phyloP scores from a whole-genome alignment of 345 rosid species.

The Mercurialis annua region DNA sequence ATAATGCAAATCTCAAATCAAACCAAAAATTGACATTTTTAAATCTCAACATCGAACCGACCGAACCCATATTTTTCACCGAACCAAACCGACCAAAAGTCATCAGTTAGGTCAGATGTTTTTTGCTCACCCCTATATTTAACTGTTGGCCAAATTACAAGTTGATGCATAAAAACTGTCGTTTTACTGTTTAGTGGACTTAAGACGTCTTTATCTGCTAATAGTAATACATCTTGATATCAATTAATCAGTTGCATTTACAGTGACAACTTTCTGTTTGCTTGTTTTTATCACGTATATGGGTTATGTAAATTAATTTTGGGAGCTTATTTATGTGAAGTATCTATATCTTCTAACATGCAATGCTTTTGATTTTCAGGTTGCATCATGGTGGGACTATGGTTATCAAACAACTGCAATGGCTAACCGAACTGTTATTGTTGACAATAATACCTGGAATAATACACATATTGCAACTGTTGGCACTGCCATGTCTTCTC shows the following conservation, averaged over 20 bases:
- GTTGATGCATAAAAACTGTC: not conserved
- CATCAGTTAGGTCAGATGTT: too few species aligned
- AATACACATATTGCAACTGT: conserved; percentile 99
- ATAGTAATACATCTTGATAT: not conserved
- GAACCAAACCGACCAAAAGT: too few species aligned
- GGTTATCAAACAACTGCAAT: conserved; percentile 99
- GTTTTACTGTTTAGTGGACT: not conserved
- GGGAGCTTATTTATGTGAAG: not conserved
- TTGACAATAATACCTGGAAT: conserved; percentile 98
- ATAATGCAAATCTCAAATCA: too few species aligned
- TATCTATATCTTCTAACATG: not conserved
- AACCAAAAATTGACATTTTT: too few species aligned
- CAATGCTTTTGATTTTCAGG: conserved; percentile 40
- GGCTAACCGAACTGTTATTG: conserved; percentile 98
- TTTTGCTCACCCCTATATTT: too few species aligned
- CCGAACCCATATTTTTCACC: too few species aligned
- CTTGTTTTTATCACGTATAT: not conserved
- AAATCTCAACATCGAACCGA: too few species aligned
- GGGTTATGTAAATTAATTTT: not conserved
- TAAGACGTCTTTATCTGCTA: not conserved
- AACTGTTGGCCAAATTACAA: not conserved
- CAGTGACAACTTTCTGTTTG: not conserved
- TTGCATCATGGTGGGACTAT: conserved; percentile 99
- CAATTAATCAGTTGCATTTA: not conserved
- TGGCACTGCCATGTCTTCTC: conserved; percentile 99